Evolutionary conservation across 306 rosid genomes (phyloP).

Genomic region (Corylus americana): DNA sequence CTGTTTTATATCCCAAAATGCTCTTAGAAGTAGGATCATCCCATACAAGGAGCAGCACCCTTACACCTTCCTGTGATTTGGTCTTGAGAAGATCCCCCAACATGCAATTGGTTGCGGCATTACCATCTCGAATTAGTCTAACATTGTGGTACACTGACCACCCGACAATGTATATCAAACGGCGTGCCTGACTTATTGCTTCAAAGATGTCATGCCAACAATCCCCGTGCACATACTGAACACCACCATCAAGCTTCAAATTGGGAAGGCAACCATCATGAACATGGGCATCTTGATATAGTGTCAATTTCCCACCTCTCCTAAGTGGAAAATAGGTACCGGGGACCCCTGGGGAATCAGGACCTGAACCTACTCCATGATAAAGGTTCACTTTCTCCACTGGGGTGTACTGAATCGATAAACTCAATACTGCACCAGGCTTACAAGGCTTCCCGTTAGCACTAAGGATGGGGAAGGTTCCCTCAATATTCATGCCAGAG

Average conservation of each 20-base stretch:
- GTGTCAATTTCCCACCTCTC: constrained; percentile 69
- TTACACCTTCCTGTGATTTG: constrained; percentile 87
- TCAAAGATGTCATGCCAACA: constrained; percentile 82
- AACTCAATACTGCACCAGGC: constrained; percentile 54
- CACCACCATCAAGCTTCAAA: constrained; percentile 48
- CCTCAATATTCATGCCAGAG: constrained; percentile 53
- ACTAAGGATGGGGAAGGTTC: constrained; percentile 57
- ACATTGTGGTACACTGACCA: constrained; percentile 90
- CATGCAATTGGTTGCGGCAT: constrained; percentile 29
- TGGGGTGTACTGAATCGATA: constrained; percentile 69
- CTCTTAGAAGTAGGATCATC: constrained; percentile 87
- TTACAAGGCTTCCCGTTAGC: constrained; percentile 62
- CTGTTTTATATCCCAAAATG: constrained; percentile 66
- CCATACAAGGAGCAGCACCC: constrained; percentile 89
- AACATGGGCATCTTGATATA: constrained; percentile 91
- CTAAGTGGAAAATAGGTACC: constrained; percentile 77
- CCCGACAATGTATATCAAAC: constrained; percentile 74
- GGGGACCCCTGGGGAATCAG: constrained; percentile 63
- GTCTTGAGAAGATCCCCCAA: constrained; percentile 79
- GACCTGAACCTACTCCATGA: constrained; percentile 47
- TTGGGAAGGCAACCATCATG: constrained; percentile 53
- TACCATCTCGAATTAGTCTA: constrained; percentile 52
- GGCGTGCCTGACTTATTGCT: constrained; percentile 66
- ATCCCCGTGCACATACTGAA: constrained; percentile 45
- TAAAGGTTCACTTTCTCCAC: constrained; percentile 44